phyloP scores from a whole-genome alignment of 305 asterid genomes.

The Fraxinus ornus region DNA sequence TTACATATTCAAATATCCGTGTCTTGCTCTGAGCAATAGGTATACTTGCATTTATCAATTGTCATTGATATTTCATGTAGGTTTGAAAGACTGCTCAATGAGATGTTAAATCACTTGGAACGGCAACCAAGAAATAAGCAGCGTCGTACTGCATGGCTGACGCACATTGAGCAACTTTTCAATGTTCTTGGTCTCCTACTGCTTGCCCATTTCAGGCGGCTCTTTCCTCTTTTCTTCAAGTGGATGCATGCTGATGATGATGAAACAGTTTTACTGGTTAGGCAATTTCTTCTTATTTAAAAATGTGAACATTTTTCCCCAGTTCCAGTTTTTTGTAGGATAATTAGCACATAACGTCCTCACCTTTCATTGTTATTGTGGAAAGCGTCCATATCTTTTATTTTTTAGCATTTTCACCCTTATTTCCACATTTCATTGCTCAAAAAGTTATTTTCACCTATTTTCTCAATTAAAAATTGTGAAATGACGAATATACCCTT shows the following conservation, averaged over 20 bases:
- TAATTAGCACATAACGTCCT: too few relatives aligned
- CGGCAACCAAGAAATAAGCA: conserved; percentile 85
- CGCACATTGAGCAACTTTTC: conserved; percentile 68
- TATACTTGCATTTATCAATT: neutral
- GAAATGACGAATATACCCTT: too few relatives aligned
- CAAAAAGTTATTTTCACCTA: too few relatives aligned
- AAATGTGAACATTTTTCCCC: neutral
- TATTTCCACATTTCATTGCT: too few relatives aligned
- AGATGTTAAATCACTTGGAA: conserved; percentile 88
- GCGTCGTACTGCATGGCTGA: conserved; percentile 80
- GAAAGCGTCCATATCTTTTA: too few relatives aligned
- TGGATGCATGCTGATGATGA: conserved; percentile 97
- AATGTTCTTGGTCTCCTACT: conserved; percentile 65
- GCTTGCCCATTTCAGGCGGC: conserved; percentile 75
- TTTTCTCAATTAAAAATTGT: too few relatives aligned
- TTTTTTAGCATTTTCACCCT: too few relatives aligned
- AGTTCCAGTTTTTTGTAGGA: neutral
- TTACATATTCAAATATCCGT: neutral
- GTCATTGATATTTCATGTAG: conserved; percentile 34
- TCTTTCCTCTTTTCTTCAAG: conserved; percentile 83
- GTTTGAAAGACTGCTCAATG: conserved; percentile 81
- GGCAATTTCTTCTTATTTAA: conserved; percentile 26
- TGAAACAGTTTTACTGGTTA: conserved; percentile 76
- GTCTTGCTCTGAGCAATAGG: conserved; percentile 5
- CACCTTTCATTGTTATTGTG: too few relatives aligned